Percentiles rank a stretch among this genome's conserved stretches.
phyloP scores from a whole-genome alignment of 768 basidiomycete genomes.

The Pholiota microspora region DNA sequence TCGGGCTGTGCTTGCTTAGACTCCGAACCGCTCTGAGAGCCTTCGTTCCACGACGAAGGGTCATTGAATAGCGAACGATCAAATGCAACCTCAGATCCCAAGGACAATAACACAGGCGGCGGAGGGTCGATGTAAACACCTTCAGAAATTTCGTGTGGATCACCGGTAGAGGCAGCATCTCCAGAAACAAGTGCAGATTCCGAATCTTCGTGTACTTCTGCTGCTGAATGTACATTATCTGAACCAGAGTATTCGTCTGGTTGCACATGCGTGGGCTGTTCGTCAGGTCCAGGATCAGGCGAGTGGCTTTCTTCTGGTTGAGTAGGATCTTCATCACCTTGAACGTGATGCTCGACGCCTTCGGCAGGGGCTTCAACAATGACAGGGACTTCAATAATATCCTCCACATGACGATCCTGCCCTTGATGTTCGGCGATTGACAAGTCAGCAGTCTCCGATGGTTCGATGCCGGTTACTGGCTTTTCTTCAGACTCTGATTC shows the following conservation, averaged over 20 bases:
- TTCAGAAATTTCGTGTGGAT: slow-evolving; percentile 62
- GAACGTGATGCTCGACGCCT: neutral
- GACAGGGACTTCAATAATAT: too few relatives aligned
- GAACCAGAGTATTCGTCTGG: too few relatives aligned
- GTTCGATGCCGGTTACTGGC: neutral
- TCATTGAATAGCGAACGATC: slow-evolving; percentile 58
- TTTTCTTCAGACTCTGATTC: neutral
- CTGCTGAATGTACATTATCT: neutral
- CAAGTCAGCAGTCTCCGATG: neutral
- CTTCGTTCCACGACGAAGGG: slow-evolving; percentile 30
- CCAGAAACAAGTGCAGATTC: neutral
- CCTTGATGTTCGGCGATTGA: neutral
- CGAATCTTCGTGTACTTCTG: neutral
- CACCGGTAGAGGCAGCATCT: slow-evolving; percentile 21
- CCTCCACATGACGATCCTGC: too few relatives aligned
- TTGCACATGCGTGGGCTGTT: neutral
- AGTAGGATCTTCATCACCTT: neutral
- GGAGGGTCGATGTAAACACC: slow-evolving; percentile 77
- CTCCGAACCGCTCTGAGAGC: slow-evolving; percentile 18
- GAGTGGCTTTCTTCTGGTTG: neutral
- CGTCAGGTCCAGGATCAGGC: neutral
- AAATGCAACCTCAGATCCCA: slow-evolving; percentile 34
- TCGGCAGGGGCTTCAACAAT: neutral
- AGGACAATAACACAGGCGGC: slow-evolving; percentile 59
- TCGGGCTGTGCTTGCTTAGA: slow-evolving; percentile 13